Percentiles rank a stretch among this genome's conserved stretches.
These are phyloP conservation scores for Moniliophthora roreri DNA, from an alignment of 1,284 basidiomycete species.

Conservation along the genomic window DNA sequence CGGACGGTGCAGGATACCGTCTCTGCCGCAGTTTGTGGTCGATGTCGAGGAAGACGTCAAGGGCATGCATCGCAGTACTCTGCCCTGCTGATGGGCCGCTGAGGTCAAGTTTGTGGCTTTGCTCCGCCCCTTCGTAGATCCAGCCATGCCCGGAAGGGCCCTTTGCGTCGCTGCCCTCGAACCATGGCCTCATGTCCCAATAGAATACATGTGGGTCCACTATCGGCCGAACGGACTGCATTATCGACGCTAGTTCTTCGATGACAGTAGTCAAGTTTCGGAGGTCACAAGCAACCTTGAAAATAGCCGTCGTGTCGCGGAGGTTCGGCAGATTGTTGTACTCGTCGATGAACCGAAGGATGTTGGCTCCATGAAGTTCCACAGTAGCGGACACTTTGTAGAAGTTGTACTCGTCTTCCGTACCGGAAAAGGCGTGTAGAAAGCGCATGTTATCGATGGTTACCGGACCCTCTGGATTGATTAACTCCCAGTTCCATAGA, in stretches of 20 bases:
- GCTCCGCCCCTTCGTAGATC: conserved; percentile 81
- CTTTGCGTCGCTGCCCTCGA: conserved; percentile 75
- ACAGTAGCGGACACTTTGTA: conserved; percentile 84
- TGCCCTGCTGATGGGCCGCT: conserved; percentile 95
- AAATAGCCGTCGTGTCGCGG: conserved; percentile 67
- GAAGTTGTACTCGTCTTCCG: conserved; percentile 85
- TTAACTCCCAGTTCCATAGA: conserved; percentile 87
- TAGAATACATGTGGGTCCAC: conserved; percentile 92
- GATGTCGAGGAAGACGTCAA: conserved; percentile 80
- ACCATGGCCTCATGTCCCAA: conserved; percentile 93
- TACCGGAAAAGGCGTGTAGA: conserved; percentile 79
- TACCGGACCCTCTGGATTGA: conserved; percentile 52
- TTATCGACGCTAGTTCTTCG: conserved; percentile 69
- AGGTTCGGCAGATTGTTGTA: conserved; percentile 72
- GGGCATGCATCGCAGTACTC: conserved; percentile 84
- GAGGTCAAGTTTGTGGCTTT: conserved; percentile 57
- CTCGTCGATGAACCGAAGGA: conserved; percentile 87
- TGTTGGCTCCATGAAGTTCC: conserved; percentile 86
- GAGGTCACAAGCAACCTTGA: conserved; percentile 76
- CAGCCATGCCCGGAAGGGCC: conserved; percentile 61
- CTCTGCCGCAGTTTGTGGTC: conserved; percentile 80
- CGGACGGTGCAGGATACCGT: conserved; percentile 68
- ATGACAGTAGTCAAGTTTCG: conserved; percentile 70
- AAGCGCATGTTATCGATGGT: conserved; percentile 67
- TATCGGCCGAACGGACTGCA: conserved; percentile 67